Conservation (phyloP, 2,329 filamentous ascomycete species). For the Fusarium floridanum region DNA sequence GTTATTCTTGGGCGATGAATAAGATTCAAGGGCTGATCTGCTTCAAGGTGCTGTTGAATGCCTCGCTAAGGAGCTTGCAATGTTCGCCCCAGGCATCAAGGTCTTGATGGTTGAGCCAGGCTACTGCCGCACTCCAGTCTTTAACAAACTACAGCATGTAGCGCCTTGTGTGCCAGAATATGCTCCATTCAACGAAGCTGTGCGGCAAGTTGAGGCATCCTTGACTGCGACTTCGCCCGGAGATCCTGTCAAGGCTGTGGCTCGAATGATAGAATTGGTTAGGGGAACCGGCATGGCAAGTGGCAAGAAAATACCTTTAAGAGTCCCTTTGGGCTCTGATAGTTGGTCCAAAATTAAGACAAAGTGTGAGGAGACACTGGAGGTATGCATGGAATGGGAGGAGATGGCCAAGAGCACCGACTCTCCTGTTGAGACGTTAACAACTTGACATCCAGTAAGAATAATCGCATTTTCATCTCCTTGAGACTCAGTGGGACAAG, state of each 20-base stretch:
- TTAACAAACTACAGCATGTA: constrained; percentile 51
- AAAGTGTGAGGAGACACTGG: constrained; percentile 63
- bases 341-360: constrained; percentile 61
- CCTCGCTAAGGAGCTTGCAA: constrained; percentile 42
- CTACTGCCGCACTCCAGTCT: constrained; percentile 57
- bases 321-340: constrained; percentile 66
- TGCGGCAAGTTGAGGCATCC: constrained; percentile 34
- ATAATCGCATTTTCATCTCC: too few relatives aligned
- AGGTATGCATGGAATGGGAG: constrained; percentile 64
- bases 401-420: constrained; percentile 63
- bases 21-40: not conserved
- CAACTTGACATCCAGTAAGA: not conserved
- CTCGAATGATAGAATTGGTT: constrained; percentile 67
- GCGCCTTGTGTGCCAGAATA: constrained; percentile 45
- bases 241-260: constrained; percentile 63
- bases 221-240: constrained; percentile 57
- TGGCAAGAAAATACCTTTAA: constrained; percentile 56
- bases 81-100: constrained; percentile 48
- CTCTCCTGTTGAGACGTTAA: not conserved
- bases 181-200: constrained; percentile 47
- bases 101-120: constrained; percentile 55
- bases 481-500: too few relatives aligned
- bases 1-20: not conserved
- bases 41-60: constrained; percentile 43
- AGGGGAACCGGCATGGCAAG: constrained; percentile 57